These are phyloP conservation scores for Heterobasidion occidentale DNA, from an alignment of 1,284 basidiomycete species.

Conservation along the genomic window DNA sequence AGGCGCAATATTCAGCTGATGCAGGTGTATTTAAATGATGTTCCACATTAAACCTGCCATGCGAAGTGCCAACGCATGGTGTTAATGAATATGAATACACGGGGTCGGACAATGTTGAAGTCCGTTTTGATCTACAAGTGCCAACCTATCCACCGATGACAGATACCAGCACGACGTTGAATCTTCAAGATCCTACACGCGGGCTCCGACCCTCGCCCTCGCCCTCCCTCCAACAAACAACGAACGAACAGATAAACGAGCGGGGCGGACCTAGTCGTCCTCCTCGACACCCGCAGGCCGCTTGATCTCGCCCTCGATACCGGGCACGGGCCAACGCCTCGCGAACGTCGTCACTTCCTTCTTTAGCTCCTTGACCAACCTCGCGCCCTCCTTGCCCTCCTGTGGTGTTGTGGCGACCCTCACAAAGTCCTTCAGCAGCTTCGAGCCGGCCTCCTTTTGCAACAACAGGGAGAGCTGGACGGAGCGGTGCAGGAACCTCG, in stretches of 20 bases:
- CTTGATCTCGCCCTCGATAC: slow-evolving; percentile 57
- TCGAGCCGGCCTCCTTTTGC: slow-evolving; percentile 93
- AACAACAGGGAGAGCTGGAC: slow-evolving; percentile 82
- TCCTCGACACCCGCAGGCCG: slow-evolving; percentile 65
- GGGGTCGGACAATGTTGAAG: slow-evolving; percentile 14
- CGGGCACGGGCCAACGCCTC: slow-evolving; percentile 86
- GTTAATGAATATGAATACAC: neutral
- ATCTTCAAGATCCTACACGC: slow-evolving; percentile 9
- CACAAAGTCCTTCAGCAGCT: slow-evolving; percentile 95
- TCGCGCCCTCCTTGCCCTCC: slow-evolving; percentile 65
- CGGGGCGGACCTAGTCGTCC: slow-evolving; percentile 24
- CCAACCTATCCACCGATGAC: neutral
- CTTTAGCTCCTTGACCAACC: slow-evolving; percentile 65
- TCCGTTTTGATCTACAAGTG: slow-evolving; percentile 9
- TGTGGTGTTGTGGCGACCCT: slow-evolving; percentile 69
- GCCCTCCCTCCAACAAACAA: neutral
- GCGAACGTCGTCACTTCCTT: slow-evolving; percentile 79
- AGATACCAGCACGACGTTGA: slow-evolving; percentile 11
- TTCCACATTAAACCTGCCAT: neutral
- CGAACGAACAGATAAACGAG: neutral
- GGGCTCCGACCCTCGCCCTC: neutral
- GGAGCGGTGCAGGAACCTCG: slow-evolving; percentile 86
- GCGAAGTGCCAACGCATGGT: neutral
- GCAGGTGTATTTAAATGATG: neutral
- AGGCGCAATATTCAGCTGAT: too few relatives aligned